Evolutionary conservation across 768 basidiomycete species (phyloP).

Genomic region (Coprinopsis marcescibilis): DNA sequence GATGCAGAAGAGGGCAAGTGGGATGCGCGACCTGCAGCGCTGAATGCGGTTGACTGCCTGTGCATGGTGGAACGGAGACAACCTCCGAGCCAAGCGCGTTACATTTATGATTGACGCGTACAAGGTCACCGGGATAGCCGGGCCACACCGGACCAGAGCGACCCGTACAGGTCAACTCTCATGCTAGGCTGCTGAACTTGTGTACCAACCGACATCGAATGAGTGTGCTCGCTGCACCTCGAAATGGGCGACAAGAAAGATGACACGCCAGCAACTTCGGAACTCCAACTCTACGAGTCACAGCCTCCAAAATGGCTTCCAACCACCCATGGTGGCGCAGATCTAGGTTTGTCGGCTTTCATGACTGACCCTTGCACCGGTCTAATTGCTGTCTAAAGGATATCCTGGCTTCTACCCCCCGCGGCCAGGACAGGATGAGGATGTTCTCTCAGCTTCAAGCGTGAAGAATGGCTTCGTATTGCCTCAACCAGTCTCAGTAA

Average conservation of each 20-base stretch:
- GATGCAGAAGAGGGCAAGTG: conserved; percentile 34
- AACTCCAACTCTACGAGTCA: conserved; percentile 53
- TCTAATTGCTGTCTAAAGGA: conserved; percentile 36
- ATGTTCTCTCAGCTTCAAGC: conserved; percentile 56
- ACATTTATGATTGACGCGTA: too few relatives aligned
- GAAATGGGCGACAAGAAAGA: conserved; percentile 33
- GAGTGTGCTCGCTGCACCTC: conserved; percentile 6
- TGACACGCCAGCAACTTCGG: conserved; percentile 16
- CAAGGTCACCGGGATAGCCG: too few relatives aligned
- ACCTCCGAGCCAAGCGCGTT: background rate
- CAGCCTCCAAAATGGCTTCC: conserved; percentile 74
- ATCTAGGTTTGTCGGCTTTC: conserved; percentile 48
- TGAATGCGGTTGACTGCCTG: conserved; percentile 50
- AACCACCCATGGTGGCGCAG: conserved; percentile 56
- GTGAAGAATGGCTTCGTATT: conserved; percentile 63
- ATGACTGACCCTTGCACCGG: conserved; percentile 1
- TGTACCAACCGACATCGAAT: conserved; percentile 7
- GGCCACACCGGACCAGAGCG: too few relatives aligned
- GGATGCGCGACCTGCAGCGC: conserved; percentile 46
- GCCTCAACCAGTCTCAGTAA: conserved; percentile 50
- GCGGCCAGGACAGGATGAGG: conserved; percentile 68
- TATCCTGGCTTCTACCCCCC: conserved; percentile 77
- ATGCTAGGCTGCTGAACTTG: too few relatives aligned
- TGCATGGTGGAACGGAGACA: conserved; percentile 31
- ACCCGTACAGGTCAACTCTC: too few relatives aligned